phyloP scores from a whole-genome alignment of 148 eudicot genomes.

The Gaultheria prostrata region DNA sequence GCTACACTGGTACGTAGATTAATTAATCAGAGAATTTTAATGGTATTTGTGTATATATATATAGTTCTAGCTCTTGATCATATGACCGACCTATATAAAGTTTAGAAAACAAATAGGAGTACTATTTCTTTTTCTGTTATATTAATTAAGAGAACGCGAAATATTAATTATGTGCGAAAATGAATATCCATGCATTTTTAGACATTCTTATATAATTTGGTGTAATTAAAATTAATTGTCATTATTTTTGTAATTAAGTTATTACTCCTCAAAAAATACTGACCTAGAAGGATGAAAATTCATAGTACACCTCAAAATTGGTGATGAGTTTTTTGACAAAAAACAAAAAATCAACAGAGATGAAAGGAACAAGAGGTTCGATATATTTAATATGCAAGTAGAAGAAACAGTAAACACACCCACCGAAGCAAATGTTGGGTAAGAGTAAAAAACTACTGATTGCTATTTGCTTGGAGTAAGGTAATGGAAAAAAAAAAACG shows the following conservation, averaged over 20 bases:
- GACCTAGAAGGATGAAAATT: too few species aligned
- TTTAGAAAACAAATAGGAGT: too few species aligned
- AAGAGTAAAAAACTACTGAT: constrained; percentile 11
- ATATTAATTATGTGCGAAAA: neutral
- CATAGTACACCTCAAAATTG: too few species aligned
- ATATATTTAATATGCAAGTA: neutral
- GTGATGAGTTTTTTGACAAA: neutral
- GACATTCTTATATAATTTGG: neutral
- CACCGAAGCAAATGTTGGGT: constrained; percentile 59
- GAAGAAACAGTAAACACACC: constrained; percentile 21
- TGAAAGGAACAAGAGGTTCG: neutral
- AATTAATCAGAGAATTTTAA: too few species aligned
- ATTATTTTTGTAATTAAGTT: neutral
- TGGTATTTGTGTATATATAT: neutral
- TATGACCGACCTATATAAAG: too few species aligned
- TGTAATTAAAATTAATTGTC: too few species aligned
- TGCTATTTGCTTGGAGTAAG: too few species aligned
- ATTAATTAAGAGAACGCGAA: neutral
- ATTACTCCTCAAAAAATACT: too few species aligned
- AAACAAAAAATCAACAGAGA: neutral
- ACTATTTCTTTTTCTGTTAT: neutral
- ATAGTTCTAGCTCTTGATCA: too few species aligned
- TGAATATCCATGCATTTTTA: neutral
- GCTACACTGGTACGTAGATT: neutral
- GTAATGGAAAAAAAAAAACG: too few species aligned